Base-by-base conservation (phyloP, 345 rosid species). In the Turritis glabra region DNA sequence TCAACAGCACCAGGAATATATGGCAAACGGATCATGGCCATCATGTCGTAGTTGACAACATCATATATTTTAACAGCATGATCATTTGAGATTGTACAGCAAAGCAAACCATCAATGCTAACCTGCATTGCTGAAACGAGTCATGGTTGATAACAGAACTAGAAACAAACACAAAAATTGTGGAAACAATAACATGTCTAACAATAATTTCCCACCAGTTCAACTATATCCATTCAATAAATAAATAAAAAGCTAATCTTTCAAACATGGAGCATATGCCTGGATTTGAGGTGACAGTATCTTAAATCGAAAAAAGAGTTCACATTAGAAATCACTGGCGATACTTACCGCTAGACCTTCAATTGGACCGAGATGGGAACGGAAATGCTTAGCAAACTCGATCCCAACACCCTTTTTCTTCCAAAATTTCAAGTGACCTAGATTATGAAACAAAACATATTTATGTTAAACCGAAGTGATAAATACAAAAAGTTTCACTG, bases 351-450 rank as follows among this genome's bases (percentile, higher is more conserved):
- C 92, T 77, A 95, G 74, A 69, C 96, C 99, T 85, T 92, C 92
- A 47, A 95, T 89, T 18, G 99, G 97, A 75, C 97, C 97, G 41
- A 92, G 88, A 74, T 95, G 99, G 30, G 99, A 89, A 54, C 92
- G 89, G 74, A 89, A 95, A 83, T 95, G 98, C 84, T 95, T 95
- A 29, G 99, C 99, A 82, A 95, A 95, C 84, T 95, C 99, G 18
- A 92, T 86, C 30, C 96, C 99, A 40, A 73, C 52, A 8, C 91
- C 78, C 69, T 89, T 92, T 60, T 92, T 95, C 93, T 95, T 95
- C 99, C 99, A 95, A 80, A 95, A 92, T 80, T 95, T 95, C 85
- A 92, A 79, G 82, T 95, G 99, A 33, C 99, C 97, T 94, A 82
- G 37, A 58, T 46, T 14, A 67, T 41, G 64, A 43, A 77, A 29